A percentile compares a stretch with the other conserved stretches of the same genome.
Conservation (phyloP, 139 green algal genomes). For the Picochlorum sp. region DNA sequence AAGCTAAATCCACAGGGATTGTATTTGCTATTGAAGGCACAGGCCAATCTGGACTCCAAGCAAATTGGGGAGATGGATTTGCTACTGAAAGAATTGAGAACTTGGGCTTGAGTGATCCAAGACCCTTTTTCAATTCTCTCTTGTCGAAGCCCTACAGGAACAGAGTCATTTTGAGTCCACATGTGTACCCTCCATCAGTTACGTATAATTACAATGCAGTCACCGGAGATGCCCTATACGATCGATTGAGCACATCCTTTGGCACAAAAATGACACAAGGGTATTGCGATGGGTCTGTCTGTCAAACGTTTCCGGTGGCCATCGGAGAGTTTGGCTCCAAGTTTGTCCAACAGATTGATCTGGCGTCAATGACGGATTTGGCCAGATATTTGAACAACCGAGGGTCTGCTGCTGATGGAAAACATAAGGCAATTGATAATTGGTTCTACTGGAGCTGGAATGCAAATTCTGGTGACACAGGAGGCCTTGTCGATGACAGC, state of each 20-base stretch:
- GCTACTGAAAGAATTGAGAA: constrained; percentile 2
- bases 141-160: constrained; percentile 25
- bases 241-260: constrained; percentile 12
- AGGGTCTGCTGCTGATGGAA: background rate
- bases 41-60: constrained; percentile 4
- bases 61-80: constrained; percentile 24
- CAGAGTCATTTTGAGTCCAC: background rate
- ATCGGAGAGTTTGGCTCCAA: constrained; percentile 30
- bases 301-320: constrained; percentile 25
- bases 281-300: background rate
- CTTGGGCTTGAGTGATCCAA: constrained; percentile 19
- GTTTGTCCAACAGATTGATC: constrained; percentile 9
- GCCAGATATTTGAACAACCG: background rate
- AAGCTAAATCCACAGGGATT: background rate
- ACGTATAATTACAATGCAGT: background rate
- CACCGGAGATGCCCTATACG: constrained; percentile 6
- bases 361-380: constrained; percentile 20
- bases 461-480: constrained; percentile 5
- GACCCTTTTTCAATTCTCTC: constrained; percentile 31
- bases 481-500: constrained; percentile 6
- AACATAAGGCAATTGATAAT: background rate
- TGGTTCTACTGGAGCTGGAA: constrained; percentile 11
- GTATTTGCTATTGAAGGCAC: constrained; percentile 9
- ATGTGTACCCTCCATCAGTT: background rate
- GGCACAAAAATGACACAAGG: constrained; percentile 15